Conservation (phyloP, 768 basidiomycete species). For the Zangia roseola region DNA sequence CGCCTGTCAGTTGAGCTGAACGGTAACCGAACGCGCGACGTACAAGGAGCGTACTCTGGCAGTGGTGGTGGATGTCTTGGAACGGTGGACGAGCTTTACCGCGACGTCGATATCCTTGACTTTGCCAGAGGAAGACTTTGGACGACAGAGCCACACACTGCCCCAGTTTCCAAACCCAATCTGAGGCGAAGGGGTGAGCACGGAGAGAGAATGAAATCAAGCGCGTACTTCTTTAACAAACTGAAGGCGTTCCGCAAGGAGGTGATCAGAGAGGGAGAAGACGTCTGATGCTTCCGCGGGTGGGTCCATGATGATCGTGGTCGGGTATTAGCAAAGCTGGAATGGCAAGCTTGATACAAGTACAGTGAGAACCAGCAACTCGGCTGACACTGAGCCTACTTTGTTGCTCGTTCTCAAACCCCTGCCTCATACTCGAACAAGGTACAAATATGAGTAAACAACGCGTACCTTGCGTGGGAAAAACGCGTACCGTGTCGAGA, state of each 20-base stretch:
- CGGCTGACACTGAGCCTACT: background rate
- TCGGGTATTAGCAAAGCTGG: too few species aligned
- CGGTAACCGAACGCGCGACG: slow-evolving; percentile 24
- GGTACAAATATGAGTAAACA: slow-evolving; percentile 26
- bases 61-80: slow-evolving; percentile 78
- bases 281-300: slow-evolving; percentile 46
- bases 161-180: slow-evolving; percentile 95
- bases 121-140: slow-evolving; percentile 47
- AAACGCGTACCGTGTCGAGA: slow-evolving; percentile 18
- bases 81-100: slow-evolving; percentile 89
- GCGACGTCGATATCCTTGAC: slow-evolving; percentile 63
- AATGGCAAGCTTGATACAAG: slow-evolving; percentile 15
- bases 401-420: background rate
- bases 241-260: slow-evolving; percentile 64
- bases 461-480: slow-evolving; percentile 31
- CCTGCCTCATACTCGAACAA: slow-evolving; percentile 22
- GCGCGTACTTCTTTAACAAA: slow-evolving; percentile 71
- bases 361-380: slow-evolving; percentile 17
- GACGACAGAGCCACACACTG: slow-evolving; percentile 78
- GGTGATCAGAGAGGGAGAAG: slow-evolving; percentile 73
- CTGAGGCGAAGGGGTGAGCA: slow-evolving; percentile 36
- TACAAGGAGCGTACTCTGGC: slow-evolving; percentile 88
- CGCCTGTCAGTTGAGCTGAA: slow-evolving; percentile 1
- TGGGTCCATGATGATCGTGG: slow-evolving; percentile 21
- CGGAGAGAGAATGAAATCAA: background rate